phyloP scores from a whole-genome alignment of 305 asterid species.

The Striga hermonthica region DNA sequence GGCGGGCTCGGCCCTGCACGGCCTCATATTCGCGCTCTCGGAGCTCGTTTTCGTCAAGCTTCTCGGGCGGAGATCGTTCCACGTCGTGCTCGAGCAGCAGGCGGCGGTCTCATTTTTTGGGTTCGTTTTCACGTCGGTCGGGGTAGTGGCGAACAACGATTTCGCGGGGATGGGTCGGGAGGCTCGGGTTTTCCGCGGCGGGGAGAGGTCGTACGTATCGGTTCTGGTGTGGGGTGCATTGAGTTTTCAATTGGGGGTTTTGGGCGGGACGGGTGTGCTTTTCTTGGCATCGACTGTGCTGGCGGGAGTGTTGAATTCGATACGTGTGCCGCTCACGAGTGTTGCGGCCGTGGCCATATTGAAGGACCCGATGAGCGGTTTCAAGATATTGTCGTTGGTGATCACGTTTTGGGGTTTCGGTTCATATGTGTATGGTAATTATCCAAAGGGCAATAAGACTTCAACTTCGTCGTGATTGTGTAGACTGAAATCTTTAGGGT shows the following conservation, averaged over 20 bases:
- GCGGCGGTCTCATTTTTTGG: conserved; percentile 75
- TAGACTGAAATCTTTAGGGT: too few relatives aligned
- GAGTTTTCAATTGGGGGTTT: conserved; percentile 76
- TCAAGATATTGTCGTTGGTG: conserved; percentile 71
- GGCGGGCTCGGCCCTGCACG: conserved; percentile 71
- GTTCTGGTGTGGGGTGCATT: conserved; percentile 73
- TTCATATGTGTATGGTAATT: conserved; percentile 71
- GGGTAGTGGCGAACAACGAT: conserved; percentile 51
- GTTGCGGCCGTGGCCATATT: conserved; percentile 68
- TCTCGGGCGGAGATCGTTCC: conserved; percentile 70
- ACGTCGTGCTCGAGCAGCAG: conserved; percentile 85
- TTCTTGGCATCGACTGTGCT: conserved; percentile 78
- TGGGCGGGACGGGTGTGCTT: conserved; percentile 72
- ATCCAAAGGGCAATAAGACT: conserved; percentile 36
- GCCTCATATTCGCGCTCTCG: conserved; percentile 75
- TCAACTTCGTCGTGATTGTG: conserved; percentile 21
- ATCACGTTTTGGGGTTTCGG: conserved; percentile 90
- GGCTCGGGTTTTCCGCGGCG: conserved; percentile 59
- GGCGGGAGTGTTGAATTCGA: conserved; percentile 81
- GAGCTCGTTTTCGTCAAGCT: conserved; percentile 60
- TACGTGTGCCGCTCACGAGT: conserved; percentile 81
- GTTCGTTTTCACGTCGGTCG: conserved; percentile 67
- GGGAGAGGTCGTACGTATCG: conserved; percentile 45
- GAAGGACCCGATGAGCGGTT: conserved; percentile 86
- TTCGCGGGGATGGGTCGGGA: conserved; percentile 58